Conservation (phyloP, 345 rosid species). For the Pugionium dolabratum region DNA sequence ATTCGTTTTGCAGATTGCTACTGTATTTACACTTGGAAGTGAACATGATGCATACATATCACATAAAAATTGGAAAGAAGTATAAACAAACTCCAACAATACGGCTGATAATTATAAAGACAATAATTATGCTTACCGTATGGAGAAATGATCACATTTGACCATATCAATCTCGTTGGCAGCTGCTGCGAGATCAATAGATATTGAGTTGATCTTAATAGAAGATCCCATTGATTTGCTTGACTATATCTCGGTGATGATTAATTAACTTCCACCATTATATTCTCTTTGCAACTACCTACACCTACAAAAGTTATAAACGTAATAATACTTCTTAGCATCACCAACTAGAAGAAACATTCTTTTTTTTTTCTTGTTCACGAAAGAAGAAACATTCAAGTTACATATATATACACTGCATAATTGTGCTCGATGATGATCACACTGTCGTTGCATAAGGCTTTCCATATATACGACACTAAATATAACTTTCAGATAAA, state of each 20-base stretch:
- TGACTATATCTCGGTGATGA: conserved; percentile 32
- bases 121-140: conserved; percentile 54
- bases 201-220: conserved; percentile 56
- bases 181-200: conserved; percentile 51
- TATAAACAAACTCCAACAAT: conserved; percentile 2
- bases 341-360: not conserved
- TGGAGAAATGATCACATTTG: conserved; percentile 67
- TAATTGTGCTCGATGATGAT: not conserved
- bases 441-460: not conserved
- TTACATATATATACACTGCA: not conserved
- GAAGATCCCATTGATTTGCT: conserved; percentile 49
- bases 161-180: conserved; percentile 41
- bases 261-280: conserved; percentile 39
- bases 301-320: conserved; percentile 9
- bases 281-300: conserved; percentile 29
- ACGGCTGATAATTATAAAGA: conserved; percentile 6
- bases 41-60: no score
- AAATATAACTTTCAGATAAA: conserved; percentile 1
- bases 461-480: conserved; percentile 22
- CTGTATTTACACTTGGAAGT: conserved; percentile 2
- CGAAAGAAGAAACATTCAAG: no score
- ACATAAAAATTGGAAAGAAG: not conserved
- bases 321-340: not conserved
- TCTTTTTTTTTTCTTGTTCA: no score
- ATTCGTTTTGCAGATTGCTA: not conserved